These are phyloP conservation scores for Annulohypoxylon bovei DNA, from an alignment of 495 filamentous ascomycete genomes.

Conservation along the genomic window DNA sequence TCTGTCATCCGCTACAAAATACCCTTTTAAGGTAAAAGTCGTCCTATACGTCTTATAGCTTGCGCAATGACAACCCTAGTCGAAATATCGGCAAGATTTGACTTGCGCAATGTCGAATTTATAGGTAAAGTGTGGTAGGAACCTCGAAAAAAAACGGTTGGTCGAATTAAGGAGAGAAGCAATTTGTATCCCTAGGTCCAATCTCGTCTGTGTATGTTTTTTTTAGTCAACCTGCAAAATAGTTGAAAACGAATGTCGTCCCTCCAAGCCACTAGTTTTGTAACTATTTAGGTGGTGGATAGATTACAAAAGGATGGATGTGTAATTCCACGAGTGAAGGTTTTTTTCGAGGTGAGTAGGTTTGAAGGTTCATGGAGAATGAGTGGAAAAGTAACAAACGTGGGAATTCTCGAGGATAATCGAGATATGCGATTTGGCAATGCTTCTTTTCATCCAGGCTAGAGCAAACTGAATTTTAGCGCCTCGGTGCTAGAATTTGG, in stretches of 20 bases:
- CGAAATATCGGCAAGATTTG: slow-evolving; percentile 28
- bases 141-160: slow-evolving; percentile 27
- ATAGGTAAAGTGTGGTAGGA: slow-evolving; percentile 25
- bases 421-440: slow-evolving; percentile 41
- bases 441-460: slow-evolving; percentile 17
- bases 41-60: slow-evolving; percentile 14
- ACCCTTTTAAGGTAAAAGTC: slow-evolving; percentile 12
- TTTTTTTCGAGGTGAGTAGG: slow-evolving; percentile 15
- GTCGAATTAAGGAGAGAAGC: slow-evolving; percentile 37
- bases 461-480: slow-evolving; percentile 6
- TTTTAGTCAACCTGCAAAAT: slow-evolving; percentile 7
- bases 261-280: slow-evolving; percentile 20
- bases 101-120: slow-evolving; percentile 27
- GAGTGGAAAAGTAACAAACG: slow-evolving; percentile 27
- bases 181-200: slow-evolving; percentile 20
- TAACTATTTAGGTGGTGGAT: slow-evolving; percentile 2
- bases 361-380: slow-evolving; percentile 14
- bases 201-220: slow-evolving; percentile 4
- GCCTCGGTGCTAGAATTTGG: slow-evolving; percentile 29
- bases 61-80: slow-evolving; percentile 5
- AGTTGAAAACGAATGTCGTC: slow-evolving; percentile 38
- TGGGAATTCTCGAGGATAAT: slow-evolving; percentile 33
- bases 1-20: slow-evolving; percentile 26
- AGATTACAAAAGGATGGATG: slow-evolving; percentile 25
- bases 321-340: slow-evolving; percentile 19